Percentiles rank a stretch among this genome's conserved stretches.
Conservation (phyloP, 257 asterid genomes). For the Handroanthus guayacan region DNA sequence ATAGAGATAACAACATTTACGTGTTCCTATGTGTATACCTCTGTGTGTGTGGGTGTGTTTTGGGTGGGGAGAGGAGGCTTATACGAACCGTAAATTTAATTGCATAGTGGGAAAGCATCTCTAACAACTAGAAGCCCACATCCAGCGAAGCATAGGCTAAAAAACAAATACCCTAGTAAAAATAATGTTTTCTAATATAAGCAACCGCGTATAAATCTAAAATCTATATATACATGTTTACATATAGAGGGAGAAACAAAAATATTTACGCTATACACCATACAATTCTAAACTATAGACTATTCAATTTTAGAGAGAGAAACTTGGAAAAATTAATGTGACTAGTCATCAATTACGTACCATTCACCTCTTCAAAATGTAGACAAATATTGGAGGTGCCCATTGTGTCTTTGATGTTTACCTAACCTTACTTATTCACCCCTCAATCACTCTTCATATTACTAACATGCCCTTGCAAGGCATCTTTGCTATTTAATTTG, state of each 20-base stretch:
- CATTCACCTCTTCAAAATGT: constrained; percentile 50
- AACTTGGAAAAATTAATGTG: constrained; percentile 14
- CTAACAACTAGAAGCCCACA: constrained; percentile 58
- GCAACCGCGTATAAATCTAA: constrained; percentile 37
- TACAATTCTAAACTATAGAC: constrained; percentile 7
- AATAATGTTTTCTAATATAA: constrained; percentile 48
- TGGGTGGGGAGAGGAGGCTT: not conserved
- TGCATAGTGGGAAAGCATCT: constrained; percentile 69
- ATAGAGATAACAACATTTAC: too few species aligned
- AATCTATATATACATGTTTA: not conserved
- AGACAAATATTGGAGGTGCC: constrained; percentile 56
- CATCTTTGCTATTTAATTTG: not conserved
- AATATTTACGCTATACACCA: constrained; percentile 17
- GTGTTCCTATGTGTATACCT: too few species aligned
- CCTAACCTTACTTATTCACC: constrained; percentile 54
- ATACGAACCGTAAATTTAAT: constrained; percentile 51
- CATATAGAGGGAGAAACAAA: constrained; percentile 1
- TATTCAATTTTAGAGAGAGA: constrained; percentile 25
- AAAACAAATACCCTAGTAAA: constrained; percentile 46
- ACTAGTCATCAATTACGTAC: constrained; percentile 59
- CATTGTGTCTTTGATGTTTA: constrained; percentile 60
- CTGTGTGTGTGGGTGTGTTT: too few species aligned
- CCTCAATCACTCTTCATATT: constrained; percentile 36
- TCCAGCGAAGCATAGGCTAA: constrained; percentile 68
- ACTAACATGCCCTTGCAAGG: constrained; percentile 41